These are phyloP conservation scores for Earliella scabrosa DNA, from an alignment of 1,284 basidiomycete genomes.

Conservation along the genomic window DNA sequence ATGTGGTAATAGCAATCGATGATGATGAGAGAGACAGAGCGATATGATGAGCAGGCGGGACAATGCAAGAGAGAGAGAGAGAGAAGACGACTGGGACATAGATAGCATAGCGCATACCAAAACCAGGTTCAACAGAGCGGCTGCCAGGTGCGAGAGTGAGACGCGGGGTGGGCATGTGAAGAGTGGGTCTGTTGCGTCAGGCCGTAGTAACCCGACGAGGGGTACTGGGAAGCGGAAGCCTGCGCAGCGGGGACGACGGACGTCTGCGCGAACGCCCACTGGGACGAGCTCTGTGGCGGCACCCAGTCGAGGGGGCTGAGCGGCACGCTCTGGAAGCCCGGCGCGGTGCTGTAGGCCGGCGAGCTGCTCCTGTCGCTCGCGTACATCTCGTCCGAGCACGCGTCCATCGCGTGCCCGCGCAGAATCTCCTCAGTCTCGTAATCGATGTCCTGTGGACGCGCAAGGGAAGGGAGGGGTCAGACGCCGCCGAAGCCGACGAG, in stretches of 20 bases:
- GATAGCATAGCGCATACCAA: too few relatives aligned
- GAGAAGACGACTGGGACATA: too few relatives aligned
- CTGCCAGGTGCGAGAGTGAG: too few relatives aligned
- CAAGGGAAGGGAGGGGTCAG: neutral
- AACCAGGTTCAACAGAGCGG: too few relatives aligned
- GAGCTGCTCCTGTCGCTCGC: conserved; percentile 23
- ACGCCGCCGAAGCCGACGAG: too few relatives aligned
- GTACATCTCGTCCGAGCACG: conserved; percentile 21
- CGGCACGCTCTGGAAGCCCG: conserved; percentile 20
- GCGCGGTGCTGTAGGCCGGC: conserved; percentile 12
- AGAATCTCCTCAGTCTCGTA: conserved; percentile 18
- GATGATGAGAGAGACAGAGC: neutral
- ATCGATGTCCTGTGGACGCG: conserved; percentile 11
- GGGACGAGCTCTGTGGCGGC: neutral
- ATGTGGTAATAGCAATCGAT: neutral
- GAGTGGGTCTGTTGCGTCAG: neutral
- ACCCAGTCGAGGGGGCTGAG: conserved; percentile 21
- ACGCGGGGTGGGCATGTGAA: neutral
- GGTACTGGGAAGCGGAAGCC: neutral
- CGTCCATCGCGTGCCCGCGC: conserved; percentile 13
- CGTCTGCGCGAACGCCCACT: neutral
- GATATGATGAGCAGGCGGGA: too few relatives aligned
- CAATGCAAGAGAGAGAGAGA: neutral
- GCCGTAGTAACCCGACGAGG: neutral
- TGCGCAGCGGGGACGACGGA: neutral